Evolutionary conservation across 108 stramenopile genomes (phyloP), one percentile per base, ranked within the genome.

Genomic region (Nannochloropsis oceanica): DNA sequence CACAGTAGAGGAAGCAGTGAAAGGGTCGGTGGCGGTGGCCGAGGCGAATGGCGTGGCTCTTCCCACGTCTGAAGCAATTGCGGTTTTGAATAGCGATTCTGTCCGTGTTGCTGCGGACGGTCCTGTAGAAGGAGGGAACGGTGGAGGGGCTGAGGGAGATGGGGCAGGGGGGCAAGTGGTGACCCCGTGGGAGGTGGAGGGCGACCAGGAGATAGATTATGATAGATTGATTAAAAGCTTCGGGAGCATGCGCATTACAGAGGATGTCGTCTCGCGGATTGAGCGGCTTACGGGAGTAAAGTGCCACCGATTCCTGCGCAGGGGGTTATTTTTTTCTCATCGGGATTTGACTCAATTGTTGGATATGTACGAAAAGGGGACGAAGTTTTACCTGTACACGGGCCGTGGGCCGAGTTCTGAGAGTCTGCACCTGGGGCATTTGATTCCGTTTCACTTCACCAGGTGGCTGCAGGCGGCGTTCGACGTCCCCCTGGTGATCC

Each of bases 301-400:
- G 42, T 90, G 89, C 20, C 99, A 99, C 91, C 94, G 97, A 24
- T 98, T 97, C 85, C 89, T 99, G 80, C 90, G 99, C 44, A 92
- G 97, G n/a, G 93, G 94, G 27, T 94, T 99, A 44, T 99, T 98
- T 92, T 99, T 98, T 90, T 95, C 94, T 27, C 99, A 99, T 92
- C 94, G 99, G 13, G 99, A 99, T 85, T 88, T 99, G 88, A 89
- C 89, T 0, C 44, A 94, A 88, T 88, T 98, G 86, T 87, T 93
- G 79, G 95, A 97, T 84, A 88, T 91, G 80, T 91, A 93, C 59
- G 91, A 91, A 80, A 27, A 44, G 20, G 92, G 92, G 9, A 85
- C 90, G 80, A 93, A 93, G 79, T 95, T 99, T 87, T 99, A 98
- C 86, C 91, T 99, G 80, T 99, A 99, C 93, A 99, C 99, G 5